phyloP scores from a whole-genome alignment of 768 basidiomycete genomes.

The Tephrocybe sp. region DNA sequence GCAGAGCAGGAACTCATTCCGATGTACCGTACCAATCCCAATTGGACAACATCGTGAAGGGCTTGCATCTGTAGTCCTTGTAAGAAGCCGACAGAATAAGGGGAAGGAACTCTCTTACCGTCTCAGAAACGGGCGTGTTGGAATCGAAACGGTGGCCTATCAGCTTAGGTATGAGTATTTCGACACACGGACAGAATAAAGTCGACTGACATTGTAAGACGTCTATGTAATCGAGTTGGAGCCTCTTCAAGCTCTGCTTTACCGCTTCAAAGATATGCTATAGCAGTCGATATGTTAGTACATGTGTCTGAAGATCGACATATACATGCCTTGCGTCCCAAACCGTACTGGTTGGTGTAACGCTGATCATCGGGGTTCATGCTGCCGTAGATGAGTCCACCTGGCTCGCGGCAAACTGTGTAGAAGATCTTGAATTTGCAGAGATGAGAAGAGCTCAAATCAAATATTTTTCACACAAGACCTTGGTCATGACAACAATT shows the following conservation, averaged over 20 bases:
- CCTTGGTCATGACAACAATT: constrained; percentile 80
- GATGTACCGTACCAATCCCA: constrained; percentile 61
- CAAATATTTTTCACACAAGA: no score
- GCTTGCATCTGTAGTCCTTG: constrained; percentile 46
- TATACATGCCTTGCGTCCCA: constrained; percentile 27
- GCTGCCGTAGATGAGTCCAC: constrained; percentile 6
- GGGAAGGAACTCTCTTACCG: constrained; percentile 25
- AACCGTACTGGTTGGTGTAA: constrained; percentile 56
- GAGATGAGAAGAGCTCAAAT: neutral
- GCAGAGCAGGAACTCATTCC: constrained; percentile 61
- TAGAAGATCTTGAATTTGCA: constrained; percentile 33
- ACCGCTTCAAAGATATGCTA: constrained; percentile 61
- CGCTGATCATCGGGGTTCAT: constrained; percentile 36
- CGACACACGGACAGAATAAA: no score
- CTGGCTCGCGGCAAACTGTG: constrained; percentile 23
- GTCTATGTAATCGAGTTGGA: constrained; percentile 57
- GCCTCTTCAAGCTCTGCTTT: constrained; percentile 38
- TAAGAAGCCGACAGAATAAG: neutral
- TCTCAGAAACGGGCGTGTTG: constrained; percentile 59
- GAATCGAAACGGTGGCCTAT: constrained; percentile 55
- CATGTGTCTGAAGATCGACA: neutral
- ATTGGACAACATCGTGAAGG: constrained; percentile 65
- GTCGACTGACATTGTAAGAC: constrained; percentile 43
- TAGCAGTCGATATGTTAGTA: neutral
- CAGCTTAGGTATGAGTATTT: neutral